Percentiles rank a stretch among this genome's conserved stretches.
Conservation (phyloP, 202 grass and related monocot species). For the Miscanthus sacchariflorus region DNA sequence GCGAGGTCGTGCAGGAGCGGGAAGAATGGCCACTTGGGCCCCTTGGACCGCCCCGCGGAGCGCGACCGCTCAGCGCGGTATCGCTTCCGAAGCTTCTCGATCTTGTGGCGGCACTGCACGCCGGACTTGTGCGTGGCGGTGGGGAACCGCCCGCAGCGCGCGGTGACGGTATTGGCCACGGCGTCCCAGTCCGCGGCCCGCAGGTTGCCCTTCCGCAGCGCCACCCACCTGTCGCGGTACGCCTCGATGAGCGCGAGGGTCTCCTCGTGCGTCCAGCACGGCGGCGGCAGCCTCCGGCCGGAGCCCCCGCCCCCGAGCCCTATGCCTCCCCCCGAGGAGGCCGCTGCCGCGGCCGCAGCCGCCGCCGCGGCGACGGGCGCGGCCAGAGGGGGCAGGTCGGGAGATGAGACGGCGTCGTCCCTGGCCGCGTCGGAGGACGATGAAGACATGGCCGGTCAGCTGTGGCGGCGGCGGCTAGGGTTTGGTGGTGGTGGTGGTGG, state of each 20-base stretch:
- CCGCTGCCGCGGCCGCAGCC: conserved; percentile 45
- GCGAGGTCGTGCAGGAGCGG: conserved; percentile 85
- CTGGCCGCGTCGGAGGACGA: conserved; percentile 29
- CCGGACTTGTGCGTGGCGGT: conserved; percentile 73
- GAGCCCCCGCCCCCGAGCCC: conserved; percentile 27
- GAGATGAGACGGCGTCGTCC: conserved; percentile 48
- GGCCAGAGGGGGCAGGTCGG: conserved; percentile 55
- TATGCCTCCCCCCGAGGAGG: conserved; percentile 47
- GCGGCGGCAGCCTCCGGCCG: conserved; percentile 56
- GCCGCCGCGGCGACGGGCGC: conserved; percentile 44
- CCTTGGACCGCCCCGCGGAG: conserved; percentile 53
- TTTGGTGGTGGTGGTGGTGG: conserved; percentile 44
- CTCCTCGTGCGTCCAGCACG: conserved; percentile 97
- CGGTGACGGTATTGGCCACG: conserved; percentile 76
- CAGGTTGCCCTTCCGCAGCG: conserved; percentile 87
- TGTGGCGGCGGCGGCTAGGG: conserved; percentile 35
- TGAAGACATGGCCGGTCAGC: conserved; percentile 44
- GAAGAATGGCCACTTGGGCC: conserved; percentile 85
- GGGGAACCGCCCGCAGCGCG: conserved; percentile 69
- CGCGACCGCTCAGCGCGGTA: conserved; percentile 82
- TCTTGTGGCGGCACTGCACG: conserved; percentile 99
- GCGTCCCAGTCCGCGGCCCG: conserved; percentile 92
- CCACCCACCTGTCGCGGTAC: conserved; percentile 87
- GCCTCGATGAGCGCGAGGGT: conserved; percentile 91
- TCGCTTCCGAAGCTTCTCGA: conserved; percentile 97